These are phyloP conservation scores for Fusarium anguioides DNA, from an alignment of 2,329 filamentous ascomycete species.

Conservation along the genomic window DNA sequence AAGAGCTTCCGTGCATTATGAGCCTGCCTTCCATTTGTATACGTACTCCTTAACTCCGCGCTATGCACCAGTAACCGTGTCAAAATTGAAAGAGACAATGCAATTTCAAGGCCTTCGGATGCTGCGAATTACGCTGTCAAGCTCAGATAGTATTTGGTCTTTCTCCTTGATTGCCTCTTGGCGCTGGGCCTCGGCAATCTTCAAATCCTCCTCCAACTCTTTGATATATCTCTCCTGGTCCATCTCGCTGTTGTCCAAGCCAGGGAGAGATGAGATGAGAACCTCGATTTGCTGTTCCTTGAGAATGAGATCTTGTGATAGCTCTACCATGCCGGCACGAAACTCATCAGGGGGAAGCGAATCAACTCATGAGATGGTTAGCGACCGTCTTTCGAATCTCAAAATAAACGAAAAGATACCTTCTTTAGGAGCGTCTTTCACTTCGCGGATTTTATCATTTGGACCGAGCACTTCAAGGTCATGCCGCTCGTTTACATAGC, in stretches of 20 bases:
- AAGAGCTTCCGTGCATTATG: background rate
- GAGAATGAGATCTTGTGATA: constrained; percentile 79
- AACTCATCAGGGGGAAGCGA: constrained; percentile 73
- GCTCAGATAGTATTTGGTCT: constrained; percentile 67
- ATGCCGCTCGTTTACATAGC: constrained; percentile 75
- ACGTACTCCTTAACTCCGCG: constrained; percentile 36
- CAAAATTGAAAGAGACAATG: background rate
- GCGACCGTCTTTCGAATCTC: background rate
- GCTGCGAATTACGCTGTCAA: constrained; percentile 71
- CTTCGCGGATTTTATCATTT: constrained; percentile 68
- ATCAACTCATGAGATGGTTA: constrained; percentile 59
- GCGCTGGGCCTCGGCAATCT: constrained; percentile 70
- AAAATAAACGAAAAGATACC: constrained; percentile 49
- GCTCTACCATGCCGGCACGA: constrained; percentile 73
- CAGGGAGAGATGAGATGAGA: constrained; percentile 79
- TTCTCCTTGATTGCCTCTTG: constrained; percentile 73
- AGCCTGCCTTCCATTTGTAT: background rate
- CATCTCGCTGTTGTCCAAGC: constrained; percentile 80
- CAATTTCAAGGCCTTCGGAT: constrained; percentile 65
- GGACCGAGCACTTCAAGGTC: constrained; percentile 70
- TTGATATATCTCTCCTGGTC: constrained; percentile 77
- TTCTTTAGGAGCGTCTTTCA: constrained; percentile 66
- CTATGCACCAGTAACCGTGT: constrained; percentile 20
- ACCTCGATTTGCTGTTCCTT: constrained; percentile 87
- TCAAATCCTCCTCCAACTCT: constrained; percentile 73